Base-by-base conservation (phyloP, 2,329 filamentous ascomycete genomes). In the Arthroderma sp. region DNA sequence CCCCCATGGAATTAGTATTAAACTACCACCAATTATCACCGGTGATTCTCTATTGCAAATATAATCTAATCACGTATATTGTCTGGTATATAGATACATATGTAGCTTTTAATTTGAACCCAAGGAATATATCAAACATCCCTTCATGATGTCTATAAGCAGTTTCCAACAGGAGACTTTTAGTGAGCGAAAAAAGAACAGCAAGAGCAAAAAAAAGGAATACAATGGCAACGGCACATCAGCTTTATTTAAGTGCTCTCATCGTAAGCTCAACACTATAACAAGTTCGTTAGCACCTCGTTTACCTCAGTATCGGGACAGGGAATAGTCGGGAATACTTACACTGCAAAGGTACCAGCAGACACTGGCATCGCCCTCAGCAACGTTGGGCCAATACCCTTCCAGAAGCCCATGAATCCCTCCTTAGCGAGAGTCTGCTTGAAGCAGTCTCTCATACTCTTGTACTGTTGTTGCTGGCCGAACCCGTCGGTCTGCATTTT, bases 401-500 rank as follows among this genome's bases (percentile, higher is more conserved):
- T 93, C 87, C 88, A 96, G 71, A 98, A 96, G 1, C 88, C 91
- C 36, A 77, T 69, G 54, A 79, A 58, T 1, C 91, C 91, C 66
- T 93, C 87, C 4, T 67, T 71, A 49, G 74, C 74, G 70, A 76
- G 94, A 1, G 83, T 93, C 72, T 94, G 79, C 47, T 72, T 75
- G 65, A 96, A 93, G 69, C 85, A 93, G 66, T 93, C 84, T 42
- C 81, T 76, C 89, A 95, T 95, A 45, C 71, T 81, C 61, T 70
- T 77, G 67, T 83, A 98, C 60, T 74, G 74, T 70, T 81, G 79
- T 50, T 75, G 68, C 4, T 60, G 64, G 2, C 85, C 86, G 60
- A 95, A 91, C 0, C 85, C 88, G 67, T 98, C 91, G 47, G 83
- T 94, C 75, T 98, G 91, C 89, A 96, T 95, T 77, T 94, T 96